Percentiles rank a stretch among this genome's conserved stretches.
Evolutionary conservation across 1,284 basidiomycete species (phyloP).

Genomic region (Xerocomus amazonicus): DNA sequence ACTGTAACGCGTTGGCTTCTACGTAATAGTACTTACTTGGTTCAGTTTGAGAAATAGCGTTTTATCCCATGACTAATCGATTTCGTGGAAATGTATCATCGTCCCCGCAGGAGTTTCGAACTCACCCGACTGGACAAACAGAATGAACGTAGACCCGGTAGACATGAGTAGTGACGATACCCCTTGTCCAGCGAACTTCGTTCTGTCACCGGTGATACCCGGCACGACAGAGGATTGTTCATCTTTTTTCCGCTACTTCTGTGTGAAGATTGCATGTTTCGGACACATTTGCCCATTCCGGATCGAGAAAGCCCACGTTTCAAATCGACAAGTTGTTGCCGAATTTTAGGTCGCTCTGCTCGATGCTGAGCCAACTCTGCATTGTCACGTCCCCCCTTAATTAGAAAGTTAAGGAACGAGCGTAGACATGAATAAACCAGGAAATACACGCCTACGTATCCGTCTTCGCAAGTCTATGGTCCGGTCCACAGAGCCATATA

Average conservation of each 20-base stretch:
- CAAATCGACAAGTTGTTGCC: constrained; percentile 91
- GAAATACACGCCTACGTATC: constrained; percentile 65
- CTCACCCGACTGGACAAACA: constrained; percentile 47
- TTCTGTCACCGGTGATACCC: constrained; percentile 85
- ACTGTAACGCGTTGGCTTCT: background rate
- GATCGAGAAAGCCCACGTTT: constrained; percentile 86
- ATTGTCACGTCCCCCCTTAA: constrained; percentile 73
- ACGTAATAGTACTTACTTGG: constrained; percentile 50
- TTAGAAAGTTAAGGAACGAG: constrained; percentile 21
- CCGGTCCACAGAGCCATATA: constrained; percentile 88
- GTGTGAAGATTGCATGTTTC: constrained; percentile 96
- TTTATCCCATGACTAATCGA: constrained; percentile 95
- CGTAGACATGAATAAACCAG: constrained; percentile 19
- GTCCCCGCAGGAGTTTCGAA: constrained; percentile 78
- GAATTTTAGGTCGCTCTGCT: constrained; percentile 83
- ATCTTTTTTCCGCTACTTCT: constrained; percentile 86
- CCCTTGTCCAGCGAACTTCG: constrained; percentile 74
- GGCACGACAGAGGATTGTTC: constrained; percentile 87
- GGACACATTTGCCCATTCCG: constrained; percentile 93
- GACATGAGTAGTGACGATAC: constrained; percentile 26
- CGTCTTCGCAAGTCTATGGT: constrained; percentile 87
- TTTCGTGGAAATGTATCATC: constrained; percentile 94
- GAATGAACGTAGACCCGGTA: background rate
- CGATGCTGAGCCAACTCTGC: constrained; percentile 70
- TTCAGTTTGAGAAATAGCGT: constrained; percentile 92